phyloP scores from a whole-genome alignment of 2,329 filamentous ascomycete species.

The Xylariaceae sp. region DNA sequence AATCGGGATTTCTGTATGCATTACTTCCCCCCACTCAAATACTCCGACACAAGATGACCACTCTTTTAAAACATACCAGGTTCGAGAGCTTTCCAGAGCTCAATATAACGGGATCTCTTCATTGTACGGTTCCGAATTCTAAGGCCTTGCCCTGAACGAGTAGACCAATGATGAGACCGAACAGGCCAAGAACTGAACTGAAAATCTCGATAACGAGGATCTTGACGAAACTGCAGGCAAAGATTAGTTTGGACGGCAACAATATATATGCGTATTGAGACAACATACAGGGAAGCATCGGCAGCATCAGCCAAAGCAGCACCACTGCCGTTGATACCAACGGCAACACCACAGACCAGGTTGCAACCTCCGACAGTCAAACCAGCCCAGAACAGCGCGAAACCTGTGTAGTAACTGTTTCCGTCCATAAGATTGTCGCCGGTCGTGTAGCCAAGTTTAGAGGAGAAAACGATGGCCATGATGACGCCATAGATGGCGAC shows the following conservation, averaged over 20 bases:
- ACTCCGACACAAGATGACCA: constrained; percentile 6
- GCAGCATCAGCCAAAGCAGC: constrained; percentile 94
- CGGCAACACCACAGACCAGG: constrained; percentile 88
- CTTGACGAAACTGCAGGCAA: constrained; percentile 75
- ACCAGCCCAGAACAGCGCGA: constrained; percentile 92
- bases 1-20: constrained; percentile 18
- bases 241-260: background rate
- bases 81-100: constrained; percentile 1
- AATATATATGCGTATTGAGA: background rate
- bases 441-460: constrained; percentile 67
- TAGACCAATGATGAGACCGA: constrained; percentile 91
- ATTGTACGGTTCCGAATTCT: constrained; percentile 54
- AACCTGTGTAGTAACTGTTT: constrained; percentile 89
- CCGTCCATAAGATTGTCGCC: constrained; percentile 64
- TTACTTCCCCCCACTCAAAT: constrained; percentile 7
- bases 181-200: constrained; percentile 92
- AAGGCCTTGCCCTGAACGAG: constrained; percentile 78
- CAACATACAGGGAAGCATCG: constrained; percentile 75
- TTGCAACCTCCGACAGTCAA: constrained; percentile 95
- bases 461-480: constrained; percentile 97
- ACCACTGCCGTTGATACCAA: constrained; percentile 96
- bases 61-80: constrained; percentile 5
- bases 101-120: constrained; percentile 4
- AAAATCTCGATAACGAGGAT: constrained; percentile 99
- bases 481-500: constrained; percentile 99